These are phyloP conservation scores for Lipomyces spencermartinsiae DNA, from an alignment of 805 yeast species.

Conservation along the genomic window DNA sequence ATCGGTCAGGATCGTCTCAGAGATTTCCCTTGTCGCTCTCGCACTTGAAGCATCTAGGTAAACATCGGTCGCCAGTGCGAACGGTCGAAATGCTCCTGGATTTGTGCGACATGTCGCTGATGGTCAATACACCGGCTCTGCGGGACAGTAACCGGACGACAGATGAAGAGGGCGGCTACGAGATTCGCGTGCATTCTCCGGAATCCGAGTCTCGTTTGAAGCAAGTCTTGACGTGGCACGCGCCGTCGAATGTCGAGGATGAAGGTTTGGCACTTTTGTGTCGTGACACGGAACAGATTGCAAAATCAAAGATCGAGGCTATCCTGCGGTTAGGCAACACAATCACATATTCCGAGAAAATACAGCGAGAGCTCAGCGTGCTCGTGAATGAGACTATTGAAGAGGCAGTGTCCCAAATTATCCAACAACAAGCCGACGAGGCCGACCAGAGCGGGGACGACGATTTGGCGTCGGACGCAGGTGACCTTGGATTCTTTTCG, in stretches of 20 bases:
- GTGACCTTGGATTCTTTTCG: slow-evolving; percentile 33
- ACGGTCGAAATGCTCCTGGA: slow-evolving; percentile 55
- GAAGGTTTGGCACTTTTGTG: slow-evolving; percentile 67
- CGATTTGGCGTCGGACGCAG: slow-evolving; percentile 36
- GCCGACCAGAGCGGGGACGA: slow-evolving; percentile 39
- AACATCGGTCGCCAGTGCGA: slow-evolving; percentile 32
- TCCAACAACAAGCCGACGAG: slow-evolving; percentile 44
- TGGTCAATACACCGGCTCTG: slow-evolving; percentile 74
- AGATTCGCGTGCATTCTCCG: slow-evolving; percentile 43
- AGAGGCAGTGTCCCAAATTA: slow-evolving; percentile 64
- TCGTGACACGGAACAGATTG: slow-evolving; percentile 68
- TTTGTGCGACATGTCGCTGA: slow-evolving; percentile 74
- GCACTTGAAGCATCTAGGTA: slow-evolving; percentile 23
- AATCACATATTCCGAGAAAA: slow-evolving; percentile 73
- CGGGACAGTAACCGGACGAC: slow-evolving; percentile 38
- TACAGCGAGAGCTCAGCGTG: slow-evolving; percentile 77
- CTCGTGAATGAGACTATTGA: slow-evolving; percentile 67
- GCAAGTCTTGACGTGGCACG: slow-evolving; percentile 46
- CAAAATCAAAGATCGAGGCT: slow-evolving; percentile 70
- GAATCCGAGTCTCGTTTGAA: slow-evolving; percentile 45
- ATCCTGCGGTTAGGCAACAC: slow-evolving; percentile 75
- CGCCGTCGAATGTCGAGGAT: slow-evolving; percentile 62
- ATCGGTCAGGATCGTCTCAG: slow-evolving; percentile 11
- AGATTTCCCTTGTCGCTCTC: slow-evolving; percentile 8
- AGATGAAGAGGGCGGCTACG: slow-evolving; percentile 47